A percentile compares a stretch with the other conserved stretches of the same genome.
phyloP scores from a whole-genome alignment of 73 alveolate species.

The Strombidium stylifer region DNA sequence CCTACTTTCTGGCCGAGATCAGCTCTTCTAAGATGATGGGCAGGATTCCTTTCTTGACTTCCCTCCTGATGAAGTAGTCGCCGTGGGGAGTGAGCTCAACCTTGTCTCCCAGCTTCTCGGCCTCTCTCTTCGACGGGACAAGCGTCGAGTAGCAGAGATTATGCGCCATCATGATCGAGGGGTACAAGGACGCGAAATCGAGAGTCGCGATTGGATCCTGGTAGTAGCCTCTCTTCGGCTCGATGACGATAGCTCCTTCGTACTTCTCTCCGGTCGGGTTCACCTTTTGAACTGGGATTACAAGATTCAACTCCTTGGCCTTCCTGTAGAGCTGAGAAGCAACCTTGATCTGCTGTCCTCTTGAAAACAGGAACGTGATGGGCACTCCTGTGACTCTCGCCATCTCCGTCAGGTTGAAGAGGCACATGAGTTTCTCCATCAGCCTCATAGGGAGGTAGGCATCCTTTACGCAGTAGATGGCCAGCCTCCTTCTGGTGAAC shows the following conservation, averaged over 20 bases:
- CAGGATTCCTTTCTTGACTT: slow-evolving; percentile 92
- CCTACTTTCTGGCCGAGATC: slow-evolving; percentile 97
- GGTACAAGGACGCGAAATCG: slow-evolving; percentile 99
- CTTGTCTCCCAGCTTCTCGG: slow-evolving; percentile 61
- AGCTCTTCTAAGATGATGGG: slow-evolving; percentile 98
- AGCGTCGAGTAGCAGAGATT: slow-evolving; percentile 97
- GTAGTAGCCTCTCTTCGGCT: slow-evolving; percentile 95
- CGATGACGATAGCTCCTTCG: slow-evolving; percentile 99
- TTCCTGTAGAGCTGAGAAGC: slow-evolving; percentile 75
- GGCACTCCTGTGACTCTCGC: slow-evolving; percentile 99
- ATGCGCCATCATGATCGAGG: slow-evolving; percentile 99
- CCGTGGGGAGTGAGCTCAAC: slow-evolving; percentile 93
- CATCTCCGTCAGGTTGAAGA: slow-evolving; percentile 97
- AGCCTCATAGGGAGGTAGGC: slow-evolving; percentile 93
- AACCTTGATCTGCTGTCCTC: slow-evolving; percentile 88
- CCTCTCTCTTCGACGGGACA: slow-evolving; percentile 43
- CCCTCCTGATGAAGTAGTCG: slow-evolving; percentile 89
- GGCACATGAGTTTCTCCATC: slow-evolving; percentile 93
- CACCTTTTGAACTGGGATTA: slow-evolving; percentile 83
- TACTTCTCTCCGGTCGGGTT: slow-evolving; percentile 94
- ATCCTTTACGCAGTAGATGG: slow-evolving; percentile 98
- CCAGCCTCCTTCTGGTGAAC: slow-evolving; percentile 95
- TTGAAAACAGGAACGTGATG: slow-evolving; percentile 67
- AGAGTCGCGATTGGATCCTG: slow-evolving; percentile 98
- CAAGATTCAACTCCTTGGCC: slow-evolving; percentile 66